Evolutionary conservation across 2,329 filamentous ascomycete species (phyloP), one percentile per base, ranked within the genome.

Genomic region (Colletotrichum eremochloae): DNA sequence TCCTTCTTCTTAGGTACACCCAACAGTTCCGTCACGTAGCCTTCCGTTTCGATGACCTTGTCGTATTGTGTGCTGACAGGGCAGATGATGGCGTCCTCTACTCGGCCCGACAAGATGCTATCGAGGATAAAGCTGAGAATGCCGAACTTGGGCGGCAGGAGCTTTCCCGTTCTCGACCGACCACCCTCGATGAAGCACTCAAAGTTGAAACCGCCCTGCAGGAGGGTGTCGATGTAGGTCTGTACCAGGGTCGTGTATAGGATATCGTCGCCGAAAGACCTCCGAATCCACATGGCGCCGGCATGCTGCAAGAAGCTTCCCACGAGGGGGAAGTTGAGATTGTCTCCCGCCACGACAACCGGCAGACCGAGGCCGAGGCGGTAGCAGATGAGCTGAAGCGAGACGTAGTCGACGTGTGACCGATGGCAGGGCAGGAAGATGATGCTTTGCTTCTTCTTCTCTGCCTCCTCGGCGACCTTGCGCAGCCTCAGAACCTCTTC

Each of bases 111-210:
- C 7, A 98, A 84, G 18, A 99, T 87, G 76, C 94, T 97, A 76
- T 99, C 96, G 24, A 99, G 84, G 50, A 98, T 89, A 77, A 98
- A 99, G 78, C 91, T 94, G 38, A 99, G 84, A 71, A 99, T 98
- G 12, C 96, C 96, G 75, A 98, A 98, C 79, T 98, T 98, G 0
- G 96, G 96, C 2, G 95, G 92, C 15, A 99, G 82, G 3, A 99
- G 88, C 83, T 99, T 99, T 38, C 96, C 96, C 0, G 96, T 99
- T 63, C 96, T 88, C 42, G 95, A 98, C 24, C 96, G 89, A 1
- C 96, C 95, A 20, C 96, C 96, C 83, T 99, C 96, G 71, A 99
- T 97, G 77, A 99, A 99, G 81, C 96, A 99, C 81, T 98, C 96
- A 61, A 99, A 90, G 80, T 99, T 98, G 82, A 92, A 97, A 0